Base-by-base conservation (phyloP, 2,329 filamentous ascomycete species). In the Claviceps fusiformis region DNA sequence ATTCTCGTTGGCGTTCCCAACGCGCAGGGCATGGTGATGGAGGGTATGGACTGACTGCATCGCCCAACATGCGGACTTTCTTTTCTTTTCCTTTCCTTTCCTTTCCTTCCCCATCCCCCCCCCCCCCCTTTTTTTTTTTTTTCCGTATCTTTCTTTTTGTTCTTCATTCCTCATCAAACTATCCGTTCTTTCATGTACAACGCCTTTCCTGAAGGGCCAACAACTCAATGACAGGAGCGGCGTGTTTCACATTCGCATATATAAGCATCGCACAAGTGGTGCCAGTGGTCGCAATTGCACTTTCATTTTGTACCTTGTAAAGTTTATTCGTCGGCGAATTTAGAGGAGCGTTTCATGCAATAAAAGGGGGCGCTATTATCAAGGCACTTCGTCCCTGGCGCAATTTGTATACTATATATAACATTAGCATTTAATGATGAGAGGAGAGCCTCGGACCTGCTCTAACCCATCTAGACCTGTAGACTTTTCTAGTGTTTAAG, bases 1-100 rank as follows among this genome's bases (percentile, higher is more conserved):
- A 76, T 82, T 37, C 63, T 82, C 2, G 75, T 82, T 29, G 80
- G 80, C 7, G 75, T 82, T 54, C 78, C 80, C 5, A 82, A 80
- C 60, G 79, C 79, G 6, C 62, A 75, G 59, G 79, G 79, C 3
- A 81, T 82, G 78, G 70, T 81, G n/a, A 80, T 76, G 17, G 78
- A 82, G 59, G 79, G 77, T 13, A 58, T 46, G 46, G 55, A 56
- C 46, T 56, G 37, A 53, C 13, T 24, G 17, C 15, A 17, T 15
- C 39, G 5, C 39, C 6, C 15, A 15, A 17, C 1, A 41, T 31
- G 13, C 9, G 15, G 31, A 3, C 5, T 17, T 37, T 24, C 17
- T 17, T 35, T 50, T n/a, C 24, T 15, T 19, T 13, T 19, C 19
- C 6, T 41, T 39, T 10, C 8, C 29, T 33, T 8, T 33, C 31